phyloP scores from a whole-genome alignment of 805 yeast species.

The Yarrowia sp. region DNA sequence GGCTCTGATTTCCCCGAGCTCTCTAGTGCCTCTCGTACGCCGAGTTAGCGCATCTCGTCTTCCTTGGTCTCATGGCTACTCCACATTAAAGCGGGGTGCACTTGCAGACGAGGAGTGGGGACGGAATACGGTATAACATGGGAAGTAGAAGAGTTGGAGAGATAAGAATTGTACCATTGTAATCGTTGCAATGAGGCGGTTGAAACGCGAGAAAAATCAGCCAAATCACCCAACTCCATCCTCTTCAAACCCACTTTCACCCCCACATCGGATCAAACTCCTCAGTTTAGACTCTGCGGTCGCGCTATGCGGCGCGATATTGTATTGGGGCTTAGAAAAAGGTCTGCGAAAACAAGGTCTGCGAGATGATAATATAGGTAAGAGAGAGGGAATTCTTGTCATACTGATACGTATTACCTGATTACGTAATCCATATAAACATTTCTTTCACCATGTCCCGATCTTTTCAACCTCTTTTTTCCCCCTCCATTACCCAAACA shows the following conservation, averaged over 20 bases:
- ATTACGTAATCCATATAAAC: not conserved
- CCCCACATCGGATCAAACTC: not conserved
- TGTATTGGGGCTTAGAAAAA: not conserved
- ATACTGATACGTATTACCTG: not conserved
- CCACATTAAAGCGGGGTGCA: slow-evolving; percentile 34
- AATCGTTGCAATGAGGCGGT: not conserved
- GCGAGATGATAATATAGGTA: too few relatives aligned
- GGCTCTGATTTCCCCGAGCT: slow-evolving; percentile 6
- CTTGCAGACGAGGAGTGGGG: slow-evolving; percentile 10
- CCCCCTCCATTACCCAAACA: not conserved
- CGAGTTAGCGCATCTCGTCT: not conserved
- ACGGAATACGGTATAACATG: not conserved
- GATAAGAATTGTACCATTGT: not conserved
- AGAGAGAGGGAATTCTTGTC: too few relatives aligned
- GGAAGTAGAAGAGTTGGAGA: not conserved
- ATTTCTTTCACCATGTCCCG: not conserved
- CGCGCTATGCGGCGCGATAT: slow-evolving; percentile 32
- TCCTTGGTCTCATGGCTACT: slow-evolving; percentile 16
- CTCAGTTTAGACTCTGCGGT: slow-evolving; percentile 3
- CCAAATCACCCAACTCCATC: not conserved
- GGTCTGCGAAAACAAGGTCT: too few relatives aligned
- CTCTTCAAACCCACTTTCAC: not conserved
- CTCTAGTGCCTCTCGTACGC: not conserved
- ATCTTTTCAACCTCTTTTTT: not conserved
- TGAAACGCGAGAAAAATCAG: not conserved